Evolutionary conservation across 2,329 filamentous ascomycete genomes (phyloP).

Genomic region (Stemphylium lycopersici): DNA sequence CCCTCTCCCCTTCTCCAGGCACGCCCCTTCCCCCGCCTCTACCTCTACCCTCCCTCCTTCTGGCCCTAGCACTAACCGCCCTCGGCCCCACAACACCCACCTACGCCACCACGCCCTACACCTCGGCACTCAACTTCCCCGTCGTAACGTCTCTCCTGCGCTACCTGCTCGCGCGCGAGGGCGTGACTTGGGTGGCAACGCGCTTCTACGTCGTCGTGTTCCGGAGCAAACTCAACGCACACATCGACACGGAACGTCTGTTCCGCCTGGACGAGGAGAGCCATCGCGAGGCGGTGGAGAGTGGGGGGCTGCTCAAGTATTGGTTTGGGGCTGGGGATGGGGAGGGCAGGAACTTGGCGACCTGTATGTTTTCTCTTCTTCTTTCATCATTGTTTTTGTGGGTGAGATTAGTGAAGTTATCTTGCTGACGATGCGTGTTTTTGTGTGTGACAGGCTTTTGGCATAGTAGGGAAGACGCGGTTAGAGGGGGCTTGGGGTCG

Average conservation of each 20-base stretch:
- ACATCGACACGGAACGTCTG: slow-evolving; percentile 71
- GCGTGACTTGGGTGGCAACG: slow-evolving; percentile 62
- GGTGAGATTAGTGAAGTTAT: slow-evolving; percentile 8
- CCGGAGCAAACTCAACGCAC: slow-evolving; percentile 72
- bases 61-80: slow-evolving; percentile 72
- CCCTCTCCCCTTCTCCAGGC: slow-evolving; percentile 62
- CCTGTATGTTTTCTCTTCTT: slow-evolving; percentile 53
- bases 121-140: slow-evolving; percentile 77
- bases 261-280: slow-evolving; percentile 77
- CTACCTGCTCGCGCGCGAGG: slow-evolving; percentile 56
- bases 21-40: slow-evolving; percentile 74
- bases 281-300: slow-evolving; percentile 78
- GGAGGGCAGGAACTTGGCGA: slow-evolving; percentile 79
- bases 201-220: slow-evolving; percentile 87
- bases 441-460: slow-evolving; percentile 69
- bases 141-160: slow-evolving; percentile 66
- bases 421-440: slow-evolving; percentile 6
- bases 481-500: slow-evolving; percentile 64
- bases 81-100: slow-evolving; percentile 68
- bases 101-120: slow-evolving; percentile 79
- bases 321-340: slow-evolving; percentile 82
- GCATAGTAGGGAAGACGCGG: slow-evolving; percentile 64
- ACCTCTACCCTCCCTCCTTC: slow-evolving; percentile 67
- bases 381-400: too few relatives aligned
- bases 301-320: slow-evolving; percentile 87